A percentile compares a stretch with the other conserved stretches of the same genome.
Evolutionary conservation across 179 eudicot genomes (phyloP).

Genomic region (Drosera spatulata): DNA sequence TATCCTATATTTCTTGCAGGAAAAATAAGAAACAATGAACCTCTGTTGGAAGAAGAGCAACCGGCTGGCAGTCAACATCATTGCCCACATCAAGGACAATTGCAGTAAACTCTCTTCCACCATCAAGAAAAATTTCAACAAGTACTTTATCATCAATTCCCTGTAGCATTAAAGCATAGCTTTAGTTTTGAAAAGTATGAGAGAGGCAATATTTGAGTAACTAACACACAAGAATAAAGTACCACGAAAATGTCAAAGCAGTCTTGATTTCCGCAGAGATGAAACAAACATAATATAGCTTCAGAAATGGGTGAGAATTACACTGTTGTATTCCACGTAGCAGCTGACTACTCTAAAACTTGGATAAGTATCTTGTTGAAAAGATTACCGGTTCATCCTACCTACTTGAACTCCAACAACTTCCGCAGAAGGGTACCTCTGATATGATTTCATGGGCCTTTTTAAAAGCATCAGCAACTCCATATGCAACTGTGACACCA

Average conservation of each 20-base stretch:
- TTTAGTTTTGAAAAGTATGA: background rate
- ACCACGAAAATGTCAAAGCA: background rate
- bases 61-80: conserved; percentile 48
- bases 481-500: conserved; percentile 87
- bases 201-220: background rate
- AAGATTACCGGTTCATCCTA: background rate
- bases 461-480: conserved; percentile 50
- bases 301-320: too few relatives aligned
- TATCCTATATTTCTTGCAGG: background rate
- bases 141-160: conserved; percentile 79
- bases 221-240: background rate
- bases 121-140: conserved; percentile 75
- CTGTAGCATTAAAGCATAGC: conserved; percentile 22
- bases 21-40: conserved; percentile 16
- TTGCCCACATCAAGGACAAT: conserved; percentile 83
- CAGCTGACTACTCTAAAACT: background rate
- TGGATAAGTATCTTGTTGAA: background rate
- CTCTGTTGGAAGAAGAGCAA: conserved; percentile 76
- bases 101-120: conserved; percentile 83
- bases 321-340: too few relatives aligned
- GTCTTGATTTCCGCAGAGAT: too few relatives aligned
- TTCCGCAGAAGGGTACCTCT: conserved; percentile 28
- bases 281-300: too few relatives aligned
- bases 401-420: background rate
- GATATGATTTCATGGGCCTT: conserved; percentile 53